Conservation (phyloP, 768 basidiomycete genomes). For the Phaffia australis region DNA sequence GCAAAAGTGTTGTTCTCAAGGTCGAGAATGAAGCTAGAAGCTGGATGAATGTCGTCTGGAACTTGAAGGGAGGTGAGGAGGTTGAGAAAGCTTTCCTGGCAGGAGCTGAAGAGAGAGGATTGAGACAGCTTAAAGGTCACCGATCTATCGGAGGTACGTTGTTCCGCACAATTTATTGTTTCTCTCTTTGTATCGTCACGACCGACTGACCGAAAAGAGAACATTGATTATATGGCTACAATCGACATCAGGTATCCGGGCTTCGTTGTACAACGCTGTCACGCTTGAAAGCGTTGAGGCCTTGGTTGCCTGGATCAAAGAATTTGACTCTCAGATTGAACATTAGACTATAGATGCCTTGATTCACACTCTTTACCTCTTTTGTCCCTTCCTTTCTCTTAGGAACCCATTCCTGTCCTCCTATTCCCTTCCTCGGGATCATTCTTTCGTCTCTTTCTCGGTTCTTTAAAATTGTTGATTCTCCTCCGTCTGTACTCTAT, state of each 20-base stretch:
- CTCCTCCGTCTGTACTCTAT: too few relatives aligned
- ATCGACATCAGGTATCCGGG: conserved; percentile 53
- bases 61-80: conserved; percentile 49
- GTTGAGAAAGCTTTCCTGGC: conserved; percentile 62
- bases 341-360: neutral
- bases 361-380: too few relatives aligned
- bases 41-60: conserved; percentile 90
- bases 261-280: conserved; percentile 81
- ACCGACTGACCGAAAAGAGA: too few relatives aligned
- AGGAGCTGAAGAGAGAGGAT: conserved; percentile 65
- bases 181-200: neutral
- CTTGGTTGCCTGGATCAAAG: conserved; percentile 40
- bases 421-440: too few relatives aligned
- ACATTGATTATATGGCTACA: neutral
- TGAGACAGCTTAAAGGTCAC: conserved; percentile 87
- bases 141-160: conserved; percentile 52
- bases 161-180: conserved; percentile 26
- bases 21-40: conserved; percentile 63
- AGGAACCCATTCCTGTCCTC: too few relatives aligned
- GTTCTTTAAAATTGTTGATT: too few relatives aligned
- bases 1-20: conserved; percentile 51
- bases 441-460: too few relatives aligned
- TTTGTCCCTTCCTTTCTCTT: too few relatives aligned
- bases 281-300: conserved; percentile 59
- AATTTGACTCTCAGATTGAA: conserved; percentile 30